Evolutionary conservation across 139 green algal genomes (phyloP).

Genomic region (Spirogloea muscicola): DNA sequence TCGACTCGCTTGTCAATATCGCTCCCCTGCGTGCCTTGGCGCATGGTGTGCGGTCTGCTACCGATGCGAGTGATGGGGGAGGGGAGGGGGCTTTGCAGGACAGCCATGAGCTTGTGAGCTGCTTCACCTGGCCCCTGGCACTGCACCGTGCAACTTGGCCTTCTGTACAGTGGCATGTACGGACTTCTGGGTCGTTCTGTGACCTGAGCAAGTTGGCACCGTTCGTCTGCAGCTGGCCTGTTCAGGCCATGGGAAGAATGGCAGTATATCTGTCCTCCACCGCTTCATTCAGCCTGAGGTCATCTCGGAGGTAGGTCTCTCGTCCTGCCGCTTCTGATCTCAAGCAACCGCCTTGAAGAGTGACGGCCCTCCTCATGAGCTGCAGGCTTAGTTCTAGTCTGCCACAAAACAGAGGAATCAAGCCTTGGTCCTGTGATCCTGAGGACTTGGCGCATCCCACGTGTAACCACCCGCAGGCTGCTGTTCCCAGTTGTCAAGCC

Average conservation of each 20-base stretch:
- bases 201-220: too few species aligned
- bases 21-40: constrained; percentile 62
- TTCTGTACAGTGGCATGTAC: too few species aligned
- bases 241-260: constrained; percentile 64
- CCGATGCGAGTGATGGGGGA: background rate
- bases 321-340: constrained; percentile 51
- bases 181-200: too few species aligned
- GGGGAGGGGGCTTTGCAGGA: constrained; percentile 18
- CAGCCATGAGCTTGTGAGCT: constrained; percentile 29
- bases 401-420: too few species aligned
- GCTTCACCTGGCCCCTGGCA: too few species aligned
- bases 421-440: too few species aligned
- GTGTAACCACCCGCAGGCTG: too few species aligned
- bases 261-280: constrained; percentile 68
- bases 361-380: background rate
- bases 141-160: too few species aligned
- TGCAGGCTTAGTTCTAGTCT: too few species aligned
- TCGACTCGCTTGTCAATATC: constrained; percentile 64
- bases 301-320: constrained; percentile 69
- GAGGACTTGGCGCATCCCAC: too few species aligned
- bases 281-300: constrained; percentile 66
- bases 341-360: too few species aligned
- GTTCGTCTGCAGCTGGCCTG: too few species aligned
- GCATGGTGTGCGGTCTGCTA: constrained; percentile 4
- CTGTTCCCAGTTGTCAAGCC: constrained; percentile 29